Base-by-base conservation (phyloP, 106 monocot genomes). In the Agapanthus africanus region DNA sequence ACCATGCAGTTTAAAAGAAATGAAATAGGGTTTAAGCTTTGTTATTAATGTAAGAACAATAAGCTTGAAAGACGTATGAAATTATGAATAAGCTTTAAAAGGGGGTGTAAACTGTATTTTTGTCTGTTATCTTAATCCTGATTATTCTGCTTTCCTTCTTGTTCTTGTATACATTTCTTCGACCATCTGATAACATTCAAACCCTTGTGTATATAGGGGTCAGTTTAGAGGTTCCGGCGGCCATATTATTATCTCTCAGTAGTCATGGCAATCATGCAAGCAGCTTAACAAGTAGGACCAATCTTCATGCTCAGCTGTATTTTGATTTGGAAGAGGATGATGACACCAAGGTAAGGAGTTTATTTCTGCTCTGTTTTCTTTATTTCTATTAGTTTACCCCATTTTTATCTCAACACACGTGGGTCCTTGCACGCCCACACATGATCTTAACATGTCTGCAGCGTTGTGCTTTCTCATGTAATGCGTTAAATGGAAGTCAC, bases 171-270 rank as follows among this genome's bases (percentile, higher is more conserved):
- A 31, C 27, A 57, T 25, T 9, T 57, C 30, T 4, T 19, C 56
- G 11, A 13, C 14, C 2, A 2, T 21, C 30, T 57, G 31, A 57
- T 57, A 57, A 57, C 31, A 57, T 30, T n/a, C 3, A 13, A 2
- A 11, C 4, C 14, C 11, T 57, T 57, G 28, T 15, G 30, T 27
- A 30, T 11, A 57, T 57, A 57, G 56, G 27, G 10, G 56, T 54
- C 54, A 54, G 30, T 31, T 6, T 31, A n/a, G 30, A 13, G 27
- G 56, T 28, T 14, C 30, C 64, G 11, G 64, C 64, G 9, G 38
- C 37, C 7, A 64, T 64, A 39, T 38, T 64, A 25, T 64, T 64
- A 28, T 38, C 64, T 39, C 11, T 64, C n/a, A 38, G 11, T 23
- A 13, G 64, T 39, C 38, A 18, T n/a, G 23, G 22, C 39, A 23